Base-by-base conservation (phyloP, 176 grass and related monocot species). In the Miscanthus lutarioriparius region DNA sequence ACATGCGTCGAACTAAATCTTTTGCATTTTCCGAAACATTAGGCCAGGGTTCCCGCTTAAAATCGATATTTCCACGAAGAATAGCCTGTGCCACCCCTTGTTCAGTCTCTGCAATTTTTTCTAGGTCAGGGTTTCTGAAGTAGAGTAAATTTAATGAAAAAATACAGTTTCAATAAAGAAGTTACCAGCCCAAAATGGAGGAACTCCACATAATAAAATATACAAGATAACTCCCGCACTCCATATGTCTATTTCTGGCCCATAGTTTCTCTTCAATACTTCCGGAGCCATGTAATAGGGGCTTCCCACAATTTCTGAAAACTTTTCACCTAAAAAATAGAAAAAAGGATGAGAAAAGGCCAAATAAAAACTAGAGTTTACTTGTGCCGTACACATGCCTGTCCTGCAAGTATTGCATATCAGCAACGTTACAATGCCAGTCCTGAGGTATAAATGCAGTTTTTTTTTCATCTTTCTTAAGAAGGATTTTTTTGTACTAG, bases 271-370 rank as follows among this genome's bases (percentile, higher is more conserved):
- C 86, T 96, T 99, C 74, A 99, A 79, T 77, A 99, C 96, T 86
- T 99, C 96, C 1, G 96, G 96, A 58, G 96, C 93, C 96, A 99
- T 99, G 81, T 99, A 99, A 80, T 99, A 99, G 30, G 96, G 96
- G 80, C 96, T 99, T 87, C 96, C 96, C 33, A 99, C 96, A 81
- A 99, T 99, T 92, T 99, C 96, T 86, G 96, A 99, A 84, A 96
- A 99, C 10, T 75, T 96, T 86, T 99, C 96, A 82, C 96, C 96
- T 99, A 79, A 65, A 68, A 69, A 23, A 51, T 75, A 80, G 20
- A 88, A 85, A 19, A 37, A 43, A 38, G 22, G 36, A 88, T 86
- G 83, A 82, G 10, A 74, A 53, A 72, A n/a, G 14, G 48, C 27
- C 13, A 16, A 35, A 66, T 81, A 79, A 80, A 80, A 87, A 64